Evolutionary conservation across 169 alveolate genomes (phyloP), one percentile per base, ranked within the genome.

Genomic region (Eimeria falciformis): DNA sequence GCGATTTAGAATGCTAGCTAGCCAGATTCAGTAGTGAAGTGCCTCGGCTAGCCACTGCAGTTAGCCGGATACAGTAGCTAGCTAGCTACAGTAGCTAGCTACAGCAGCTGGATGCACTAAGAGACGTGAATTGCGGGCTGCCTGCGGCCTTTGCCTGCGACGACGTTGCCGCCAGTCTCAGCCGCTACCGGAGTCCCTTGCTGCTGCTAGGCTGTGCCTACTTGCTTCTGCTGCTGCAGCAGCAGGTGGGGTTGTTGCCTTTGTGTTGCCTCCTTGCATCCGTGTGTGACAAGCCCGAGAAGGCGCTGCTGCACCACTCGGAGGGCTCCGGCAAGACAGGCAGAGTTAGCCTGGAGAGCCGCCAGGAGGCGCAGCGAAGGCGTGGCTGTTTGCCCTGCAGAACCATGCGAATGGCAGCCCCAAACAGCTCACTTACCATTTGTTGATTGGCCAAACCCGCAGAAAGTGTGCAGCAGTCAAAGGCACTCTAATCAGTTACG

Each of bases 281-380:
- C 66, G 27, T 47, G 45, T 7, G 25, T 23, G 21, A 77, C 14
- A 9, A 77, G 45, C 29, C 47, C 87, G 45, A 77, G 68, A 45
- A 77, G 69, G 50, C 50, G 87, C 87, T 47, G 87, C 87, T 77
- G 87, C 69, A 45, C 14, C 7, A 68, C 87, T 23, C 87, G 11
- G 25, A 77, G 71, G 65, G 69, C 12, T 25, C 29, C 40, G 18
- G 65, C 27, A 6, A 77, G 37, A 18, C 50, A 3, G 7, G 53
- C 25, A 2, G 40, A 17, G 17, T 47, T 5, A 3, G 14, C n/a
- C 27, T 77, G 87, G 29, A 77, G 71, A 14, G 87, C 21, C 29
- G 69, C 11, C 0, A 77, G 71, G 21, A 77, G 87, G n/a, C 50
- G 87, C 21, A 50, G 3, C 25, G 87, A 25, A 2, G 87, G 87